Evolutionary conservation across 306 rosid genomes (phyloP).

Genomic region (Astragalus glycyphyllos): DNA sequence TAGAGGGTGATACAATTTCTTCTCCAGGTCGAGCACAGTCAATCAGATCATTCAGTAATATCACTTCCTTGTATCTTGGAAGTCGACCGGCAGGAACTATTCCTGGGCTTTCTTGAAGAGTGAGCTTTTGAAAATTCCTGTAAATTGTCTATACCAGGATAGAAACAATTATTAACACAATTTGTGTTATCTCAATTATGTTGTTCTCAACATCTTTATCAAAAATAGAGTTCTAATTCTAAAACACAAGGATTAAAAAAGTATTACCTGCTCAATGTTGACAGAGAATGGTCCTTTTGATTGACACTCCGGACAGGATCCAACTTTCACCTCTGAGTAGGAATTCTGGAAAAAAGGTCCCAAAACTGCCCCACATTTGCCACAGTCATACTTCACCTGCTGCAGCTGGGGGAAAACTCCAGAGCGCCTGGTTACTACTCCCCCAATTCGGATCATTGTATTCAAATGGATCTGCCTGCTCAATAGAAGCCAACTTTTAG

Average conservation of each 20-base stretch:
- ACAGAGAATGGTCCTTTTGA: conserved; percentile 94
- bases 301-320: conserved; percentile 98
- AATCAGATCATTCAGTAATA: conserved; percentile 90
- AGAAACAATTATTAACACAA: conserved; percentile 4
- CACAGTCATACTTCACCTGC: conserved; percentile 97
- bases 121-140: conserved; percentile 95
- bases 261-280: conserved; percentile 89
- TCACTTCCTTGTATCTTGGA: conserved; percentile 98
- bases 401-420: conserved; percentile 99
- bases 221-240: background rate
- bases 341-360: conserved; percentile 98
- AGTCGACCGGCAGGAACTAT: conserved; percentile 98
- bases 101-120: conserved; percentile 99
- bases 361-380: conserved; percentile 83
- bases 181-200: background rate
- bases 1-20: conserved; percentile 74
- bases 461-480: conserved; percentile 95
- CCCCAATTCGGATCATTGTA: conserved; percentile 99
- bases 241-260: conserved; percentile 5
- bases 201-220: background rate
- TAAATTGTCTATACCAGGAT: conserved; percentile 76
- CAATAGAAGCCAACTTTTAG: conserved; percentile 29
- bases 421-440: conserved; percentile 95
- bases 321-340: conserved; percentile 96
- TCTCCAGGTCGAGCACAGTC: conserved; percentile 99